Evolutionary conservation across 1,139 yeast species (phyloP).

Genomic region (Diutina rugosa): DNA sequence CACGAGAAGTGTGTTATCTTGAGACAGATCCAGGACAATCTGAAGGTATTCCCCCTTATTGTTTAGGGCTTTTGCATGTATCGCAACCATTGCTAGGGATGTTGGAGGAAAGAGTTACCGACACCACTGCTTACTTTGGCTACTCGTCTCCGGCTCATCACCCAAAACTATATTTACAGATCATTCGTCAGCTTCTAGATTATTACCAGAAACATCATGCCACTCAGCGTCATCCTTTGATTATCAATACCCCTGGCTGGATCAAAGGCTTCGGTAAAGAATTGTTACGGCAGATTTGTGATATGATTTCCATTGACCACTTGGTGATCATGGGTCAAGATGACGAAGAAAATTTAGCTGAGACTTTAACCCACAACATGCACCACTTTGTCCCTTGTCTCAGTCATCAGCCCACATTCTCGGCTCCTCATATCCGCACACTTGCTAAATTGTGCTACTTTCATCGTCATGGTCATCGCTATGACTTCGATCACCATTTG

Average conservation of each 20-base stretch:
- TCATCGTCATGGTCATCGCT: neutral
- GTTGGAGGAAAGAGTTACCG: neutral
- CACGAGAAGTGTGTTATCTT: neutral
- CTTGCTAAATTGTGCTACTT: neutral
- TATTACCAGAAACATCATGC: neutral
- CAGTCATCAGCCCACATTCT: neutral
- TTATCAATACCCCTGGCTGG: conserved; percentile 1
- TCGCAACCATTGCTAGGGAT: neutral
- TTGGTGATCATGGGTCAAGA: neutral
- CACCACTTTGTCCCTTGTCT: neutral
- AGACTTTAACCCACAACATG: neutral
- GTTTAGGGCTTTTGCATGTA: neutral
- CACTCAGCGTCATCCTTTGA: neutral
- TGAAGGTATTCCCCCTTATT: neutral
- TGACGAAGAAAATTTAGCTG: neutral
- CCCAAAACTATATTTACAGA: neutral
- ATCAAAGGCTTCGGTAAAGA: neutral
- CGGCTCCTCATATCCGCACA: neutral
- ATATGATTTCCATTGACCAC: neutral
- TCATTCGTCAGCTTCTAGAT: neutral
- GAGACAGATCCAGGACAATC: neutral
- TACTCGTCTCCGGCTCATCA: neutral
- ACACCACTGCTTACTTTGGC: neutral
- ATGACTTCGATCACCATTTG: neutral
- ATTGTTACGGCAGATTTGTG: neutral